Base-by-base conservation (phyloP, 352 stramenopile genomes). In the Globisporangium spinosum region DNA sequence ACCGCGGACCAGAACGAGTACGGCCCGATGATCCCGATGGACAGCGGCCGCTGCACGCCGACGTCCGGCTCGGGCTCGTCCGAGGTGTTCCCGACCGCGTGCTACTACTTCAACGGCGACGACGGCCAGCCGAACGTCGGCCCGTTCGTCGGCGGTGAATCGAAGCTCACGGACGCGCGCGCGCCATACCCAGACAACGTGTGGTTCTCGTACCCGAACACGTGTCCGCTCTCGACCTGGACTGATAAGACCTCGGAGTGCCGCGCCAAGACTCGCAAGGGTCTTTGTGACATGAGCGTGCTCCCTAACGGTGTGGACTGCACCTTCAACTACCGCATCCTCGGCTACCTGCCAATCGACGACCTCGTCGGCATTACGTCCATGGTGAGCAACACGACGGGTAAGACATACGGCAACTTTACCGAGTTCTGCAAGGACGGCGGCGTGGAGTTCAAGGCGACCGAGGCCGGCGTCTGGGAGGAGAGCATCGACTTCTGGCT, bases 191-290 rank as follows among this genome's bases (percentile, higher is more conserved):
- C 75, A 9, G 68, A 82, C 70, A 79, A 76, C 34, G 62, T 77
- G 27, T 92, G 84, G 84, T 92, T 82, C 72, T 92, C 83, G 59
- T 88, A 88, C 71, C 84, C 84, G 2, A 86, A 90, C 71, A 76
- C 81, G 34, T 92, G 83, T 58, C 79, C 83, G 23, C 73, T 90
- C 0, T 51, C 84, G 47, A 38, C 70, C 32, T 93, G 84, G 82
- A 72, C 60, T 2, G 68, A 67, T 22, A 90, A 89, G 77, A 76
- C 71, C 25, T 59, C 70, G 0, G 72, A 77, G 56, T 90, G 83
- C 69, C 81, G 82, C 49, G 61, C 75, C 1, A 70, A 58, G 43
- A 84, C 72, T 12, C 79, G 76, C 53, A 65, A 77, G 47, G 83
- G 83, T 15, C 73, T 91, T 20, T 93, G 82, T 45, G 76, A 85